phyloP scores from a whole-genome alignment of 2,329 filamentous ascomycete species.

The Alternaria conjuncta region DNA sequence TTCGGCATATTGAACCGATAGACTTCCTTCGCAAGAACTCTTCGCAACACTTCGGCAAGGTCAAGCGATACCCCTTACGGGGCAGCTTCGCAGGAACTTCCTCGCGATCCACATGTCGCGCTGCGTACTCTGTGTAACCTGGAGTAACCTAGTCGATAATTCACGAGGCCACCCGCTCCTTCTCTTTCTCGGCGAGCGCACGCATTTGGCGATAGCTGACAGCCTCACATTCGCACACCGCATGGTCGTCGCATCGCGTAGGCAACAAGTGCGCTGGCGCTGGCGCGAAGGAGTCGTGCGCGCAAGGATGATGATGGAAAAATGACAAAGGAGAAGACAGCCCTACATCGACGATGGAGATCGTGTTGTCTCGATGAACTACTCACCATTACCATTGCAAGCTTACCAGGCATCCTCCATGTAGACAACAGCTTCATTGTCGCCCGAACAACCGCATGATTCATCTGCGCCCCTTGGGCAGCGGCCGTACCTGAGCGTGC shows the following conservation, averaged over 20 bases:
- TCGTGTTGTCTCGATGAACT: background rate
- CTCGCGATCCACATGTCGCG: background rate
- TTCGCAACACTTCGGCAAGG: background rate
- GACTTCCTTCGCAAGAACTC: background rate
- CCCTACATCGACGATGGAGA: background rate
- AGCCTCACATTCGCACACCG: background rate
- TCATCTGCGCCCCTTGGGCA: conserved; percentile 1
- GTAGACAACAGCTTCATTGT: background rate
- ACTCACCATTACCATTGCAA: background rate
- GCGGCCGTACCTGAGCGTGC: background rate
- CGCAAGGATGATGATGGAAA: background rate
- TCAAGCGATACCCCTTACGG: background rate
- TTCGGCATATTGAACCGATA: background rate
- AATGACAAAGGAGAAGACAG: background rate
- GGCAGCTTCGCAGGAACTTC: background rate
- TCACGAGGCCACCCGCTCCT: background rate
- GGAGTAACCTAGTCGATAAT: background rate
- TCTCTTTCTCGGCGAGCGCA: background rate
- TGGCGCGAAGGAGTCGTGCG: background rate
- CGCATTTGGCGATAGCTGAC: background rate
- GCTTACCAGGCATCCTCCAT: background rate
- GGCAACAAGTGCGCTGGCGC: background rate
- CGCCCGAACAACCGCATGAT: background rate
- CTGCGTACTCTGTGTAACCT: background rate
- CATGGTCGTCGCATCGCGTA: background rate